Evolutionary conservation across 805 yeast species (phyloP), one percentile per base, ranked within the genome.

Genomic region (Kluyveromyces starmeri): DNA sequence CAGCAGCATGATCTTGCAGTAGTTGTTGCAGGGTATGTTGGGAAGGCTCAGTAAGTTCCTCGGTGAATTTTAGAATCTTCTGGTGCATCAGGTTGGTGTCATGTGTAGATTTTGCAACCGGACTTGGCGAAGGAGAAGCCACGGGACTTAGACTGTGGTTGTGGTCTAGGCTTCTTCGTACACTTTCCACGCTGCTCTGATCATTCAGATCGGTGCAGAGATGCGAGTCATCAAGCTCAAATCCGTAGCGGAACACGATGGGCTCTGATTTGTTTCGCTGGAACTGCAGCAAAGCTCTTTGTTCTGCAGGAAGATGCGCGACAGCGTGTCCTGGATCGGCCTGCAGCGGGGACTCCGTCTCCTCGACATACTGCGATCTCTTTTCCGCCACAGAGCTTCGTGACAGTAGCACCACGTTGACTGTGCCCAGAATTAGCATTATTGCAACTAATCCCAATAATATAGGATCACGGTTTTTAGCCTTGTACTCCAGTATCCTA

Each of bases 211-310:
- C 28, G 5, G 12, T 9, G 10, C 16, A 17, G 16, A 5, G 5
- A 5, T 7, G 13, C 13, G 9, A 14, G 6, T 30, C 33, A 5
- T 17, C 28, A n/a, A 29, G 27, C 11, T 22, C 32, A 18, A 20
- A 20, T 15, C 38, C 27, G 21, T 37, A 34, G 18, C 30, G 32
- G 26, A 39, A 29, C 18, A 36, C 25, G 11, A 39, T 20, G 4
- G 49, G 46, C 23, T 45, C 47, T 13, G 45, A 40, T 20, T 41
- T 41, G 4, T 40, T 37, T 31, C 41, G 45, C 10, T 49, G 49
- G 33, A 48, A 48, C 28, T 48, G 52, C 16, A 48, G 27, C 10
- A 45, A 29, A n/a, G 52, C 52, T 21, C 50, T 41, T 37, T 48
- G 47, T 17, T 41, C 44, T 14, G 46, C 39, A 17, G 38, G 36